Evolutionary conservation across 768 basidiomycete genomes (phyloP).

Genomic region (Lactarius quietus): DNA sequence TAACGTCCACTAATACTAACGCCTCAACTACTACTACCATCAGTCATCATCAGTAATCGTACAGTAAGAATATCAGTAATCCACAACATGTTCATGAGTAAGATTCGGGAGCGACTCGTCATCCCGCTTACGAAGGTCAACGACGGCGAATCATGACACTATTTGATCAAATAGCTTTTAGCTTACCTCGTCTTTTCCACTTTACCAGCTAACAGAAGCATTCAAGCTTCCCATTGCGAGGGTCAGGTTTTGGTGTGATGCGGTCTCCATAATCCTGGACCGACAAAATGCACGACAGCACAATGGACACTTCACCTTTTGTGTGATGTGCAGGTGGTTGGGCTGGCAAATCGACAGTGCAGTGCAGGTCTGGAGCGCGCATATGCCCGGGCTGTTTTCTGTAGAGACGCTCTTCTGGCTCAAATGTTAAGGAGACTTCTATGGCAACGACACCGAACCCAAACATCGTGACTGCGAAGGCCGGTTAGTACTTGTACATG

Average conservation of each 20-base stretch:
- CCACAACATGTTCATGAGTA: too few species aligned
- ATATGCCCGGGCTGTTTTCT: neutral
- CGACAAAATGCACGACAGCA: too few species aligned
- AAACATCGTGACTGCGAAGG: constrained; percentile 49
- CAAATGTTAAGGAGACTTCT: too few species aligned
- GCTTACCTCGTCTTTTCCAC: neutral
- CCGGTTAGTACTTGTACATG: neutral
- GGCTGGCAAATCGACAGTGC: constrained; percentile 5
- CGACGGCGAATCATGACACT: too few species aligned
- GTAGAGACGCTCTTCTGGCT: neutral
- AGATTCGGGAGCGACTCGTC: too few species aligned
- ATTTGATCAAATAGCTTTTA: too few species aligned
- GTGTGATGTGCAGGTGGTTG: neutral
- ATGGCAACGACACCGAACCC: constrained; percentile 62
- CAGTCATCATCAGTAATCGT: too few species aligned
- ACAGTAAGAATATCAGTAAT: too few species aligned
- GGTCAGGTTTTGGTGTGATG: neutral
- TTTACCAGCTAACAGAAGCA: neutral
- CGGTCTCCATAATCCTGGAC: neutral
- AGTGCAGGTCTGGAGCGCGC: constrained; percentile 1
- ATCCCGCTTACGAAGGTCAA: too few species aligned
- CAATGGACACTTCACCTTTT: neutral
- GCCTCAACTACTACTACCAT: too few species aligned
- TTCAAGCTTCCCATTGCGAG: too few species aligned
- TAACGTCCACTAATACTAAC: too few species aligned